A percentile compares a stretch with the other conserved stretches of the same genome.
These are phyloP conservation scores for Theileria sp. DNA, from an alignment of 169 alveolate species.

Conservation along the genomic window DNA sequence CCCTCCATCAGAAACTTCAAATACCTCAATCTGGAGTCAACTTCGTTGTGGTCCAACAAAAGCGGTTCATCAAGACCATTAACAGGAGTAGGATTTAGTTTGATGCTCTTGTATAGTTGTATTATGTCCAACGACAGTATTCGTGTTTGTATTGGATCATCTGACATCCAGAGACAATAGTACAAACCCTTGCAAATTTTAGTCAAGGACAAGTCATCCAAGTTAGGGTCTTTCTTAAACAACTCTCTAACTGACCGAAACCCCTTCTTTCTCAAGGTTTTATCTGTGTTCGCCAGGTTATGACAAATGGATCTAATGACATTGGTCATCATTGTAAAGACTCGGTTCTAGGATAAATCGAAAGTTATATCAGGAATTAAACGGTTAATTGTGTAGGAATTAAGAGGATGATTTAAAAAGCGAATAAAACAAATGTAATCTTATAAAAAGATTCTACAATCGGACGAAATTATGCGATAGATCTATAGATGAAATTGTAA, in stretches of 20 bases:
- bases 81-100: background rate
- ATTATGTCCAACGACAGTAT: constrained; percentile 40
- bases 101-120: constrained; percentile 28
- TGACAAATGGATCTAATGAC: constrained; percentile 53
- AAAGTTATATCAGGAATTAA: background rate
- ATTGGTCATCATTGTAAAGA: constrained; percentile 24
- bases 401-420: background rate
- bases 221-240: constrained; percentile 4
- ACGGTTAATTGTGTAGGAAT: background rate
- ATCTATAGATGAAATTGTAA: background rate
- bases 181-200: constrained; percentile 52
- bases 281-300: constrained; percentile 60
- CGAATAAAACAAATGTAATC: background rate
- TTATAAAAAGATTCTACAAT: background rate
- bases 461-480: background rate
- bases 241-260: constrained; percentile 32
- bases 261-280: constrained; percentile 30
- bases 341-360: background rate
- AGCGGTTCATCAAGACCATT: background rate
- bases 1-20: constrained; percentile 30
- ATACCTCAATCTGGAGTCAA: constrained; percentile 9
- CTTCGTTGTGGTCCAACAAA: background rate
- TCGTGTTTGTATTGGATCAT: constrained; percentile 52
- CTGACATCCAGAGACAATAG: constrained; percentile 62
- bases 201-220: constrained; percentile 27